Conservation (phyloP, 2,329 filamentous ascomycete species). For the Sclerotinia sclerotiorum region DNA sequence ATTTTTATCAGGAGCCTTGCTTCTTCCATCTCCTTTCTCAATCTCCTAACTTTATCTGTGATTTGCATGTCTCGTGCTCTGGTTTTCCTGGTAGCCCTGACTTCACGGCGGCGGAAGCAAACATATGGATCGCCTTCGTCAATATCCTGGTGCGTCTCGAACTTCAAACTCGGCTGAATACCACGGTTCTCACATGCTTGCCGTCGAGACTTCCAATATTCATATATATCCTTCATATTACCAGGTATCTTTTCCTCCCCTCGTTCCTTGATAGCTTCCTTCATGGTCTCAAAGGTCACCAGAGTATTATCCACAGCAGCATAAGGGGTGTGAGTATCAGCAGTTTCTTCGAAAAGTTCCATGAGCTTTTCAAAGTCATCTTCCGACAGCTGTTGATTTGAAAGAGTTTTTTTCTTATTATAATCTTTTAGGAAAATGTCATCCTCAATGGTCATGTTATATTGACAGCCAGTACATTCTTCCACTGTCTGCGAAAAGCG, state of each 20-base stretch:
- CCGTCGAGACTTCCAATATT: constrained; percentile 80
- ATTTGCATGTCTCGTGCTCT: constrained; percentile 90
- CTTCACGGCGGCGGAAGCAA: constrained; percentile 93
- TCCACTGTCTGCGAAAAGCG: constrained; percentile 98
- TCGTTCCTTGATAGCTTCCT: constrained; percentile 58
- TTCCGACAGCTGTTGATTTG: constrained; percentile 69
- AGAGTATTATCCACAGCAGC: constrained; percentile 87
- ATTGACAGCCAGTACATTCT: constrained; percentile 84
- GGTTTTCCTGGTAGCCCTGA: constrained; percentile 92
- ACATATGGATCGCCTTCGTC: constrained; percentile 97
- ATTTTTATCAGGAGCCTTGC: constrained; percentile 76
- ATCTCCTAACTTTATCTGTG: constrained; percentile 87
- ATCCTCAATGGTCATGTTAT: constrained; percentile 94
- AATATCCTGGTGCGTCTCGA: constrained; percentile 89
- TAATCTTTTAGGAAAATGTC: constrained; percentile 79
- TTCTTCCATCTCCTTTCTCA: constrained; percentile 88
- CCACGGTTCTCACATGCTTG: constrained; percentile 66
- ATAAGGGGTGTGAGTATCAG: constrained; percentile 79
- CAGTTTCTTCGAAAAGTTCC: constrained; percentile 90
- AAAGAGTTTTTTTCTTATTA: constrained; percentile 69
- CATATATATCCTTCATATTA: constrained; percentile 78
- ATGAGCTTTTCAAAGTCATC: constrained; percentile 93
- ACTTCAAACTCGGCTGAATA: constrained; percentile 80
- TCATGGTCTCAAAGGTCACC: constrained; percentile 74
- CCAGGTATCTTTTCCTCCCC: constrained; percentile 49